Percentiles rank a stretch among this genome's conserved stretches.
These are phyloP conservation scores for Ascosphaera acerosa DNA, from an alignment of 2,329 filamentous ascomycete species.

Conservation along the genomic window DNA sequence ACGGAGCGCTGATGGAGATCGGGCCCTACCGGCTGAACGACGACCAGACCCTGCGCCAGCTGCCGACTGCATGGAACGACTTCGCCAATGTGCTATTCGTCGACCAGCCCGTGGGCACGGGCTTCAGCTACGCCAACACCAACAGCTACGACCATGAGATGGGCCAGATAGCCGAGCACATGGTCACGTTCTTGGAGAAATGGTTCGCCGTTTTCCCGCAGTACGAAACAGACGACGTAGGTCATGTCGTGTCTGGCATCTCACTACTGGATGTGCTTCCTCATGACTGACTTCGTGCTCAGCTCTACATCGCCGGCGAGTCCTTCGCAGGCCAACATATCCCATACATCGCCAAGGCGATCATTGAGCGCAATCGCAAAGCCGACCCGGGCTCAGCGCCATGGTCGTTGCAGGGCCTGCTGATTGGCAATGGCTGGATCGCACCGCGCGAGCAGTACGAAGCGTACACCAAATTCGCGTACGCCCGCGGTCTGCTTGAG, in stretches of 20 bases:
- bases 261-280: not conserved
- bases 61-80: slow-evolving; percentile 95
- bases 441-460: slow-evolving; percentile 74
- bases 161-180: slow-evolving; percentile 68
- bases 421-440: slow-evolving; percentile 98
- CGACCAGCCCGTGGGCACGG: slow-evolving; percentile 88
- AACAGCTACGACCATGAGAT: slow-evolving; percentile 69
- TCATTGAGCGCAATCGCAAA: slow-evolving; percentile 65
- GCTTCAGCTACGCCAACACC: slow-evolving; percentile 85
- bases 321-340: slow-evolving; percentile 95
- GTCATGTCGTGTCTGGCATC: slow-evolving; percentile 13
- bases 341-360: slow-evolving; percentile 81
- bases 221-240: slow-evolving; percentile 72
- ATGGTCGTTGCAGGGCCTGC: slow-evolving; percentile 62
- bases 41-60: slow-evolving; percentile 44
- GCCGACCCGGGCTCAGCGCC: slow-evolving; percentile 17
- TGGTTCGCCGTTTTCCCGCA: slow-evolving; percentile 82
- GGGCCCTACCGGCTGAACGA: slow-evolving; percentile 74
- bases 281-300: not conserved
- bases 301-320: slow-evolving; percentile 90
- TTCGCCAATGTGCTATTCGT: slow-evolving; percentile 94
- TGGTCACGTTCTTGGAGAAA: slow-evolving; percentile 70
- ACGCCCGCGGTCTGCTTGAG: slow-evolving; percentile 46
- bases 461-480: slow-evolving; percentile 58
- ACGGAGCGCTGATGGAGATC: slow-evolving; percentile 88